Evolutionary conservation across 768 basidiomycete species (phyloP).

Genomic region (Phanerodontia chrysosporium): DNA sequence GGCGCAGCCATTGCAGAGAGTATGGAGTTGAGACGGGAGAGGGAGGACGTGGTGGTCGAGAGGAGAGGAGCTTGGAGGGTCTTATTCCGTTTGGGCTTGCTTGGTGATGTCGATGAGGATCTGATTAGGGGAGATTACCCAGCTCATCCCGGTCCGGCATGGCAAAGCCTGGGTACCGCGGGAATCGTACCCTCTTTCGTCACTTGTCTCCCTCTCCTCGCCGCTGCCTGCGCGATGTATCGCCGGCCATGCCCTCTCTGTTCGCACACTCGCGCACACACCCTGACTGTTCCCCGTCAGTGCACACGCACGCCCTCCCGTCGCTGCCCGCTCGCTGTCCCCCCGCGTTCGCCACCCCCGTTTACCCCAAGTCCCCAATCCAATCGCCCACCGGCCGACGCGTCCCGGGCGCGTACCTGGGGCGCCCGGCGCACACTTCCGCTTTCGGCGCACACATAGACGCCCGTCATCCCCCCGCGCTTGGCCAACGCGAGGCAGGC

Average conservation of each 20-base stretch:
- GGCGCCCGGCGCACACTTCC: neutral
- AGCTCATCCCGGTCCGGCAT: constrained; percentile 18
- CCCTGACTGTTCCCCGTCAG: neutral
- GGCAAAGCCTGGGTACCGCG: constrained; percentile 12
- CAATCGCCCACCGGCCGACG: neutral
- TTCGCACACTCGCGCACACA: neutral
- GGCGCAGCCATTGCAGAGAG: constrained; percentile 39
- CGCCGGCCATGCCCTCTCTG: neutral
- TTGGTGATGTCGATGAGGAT: constrained; percentile 26
- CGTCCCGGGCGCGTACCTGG: constrained; percentile 3
- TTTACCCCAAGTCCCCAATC: neutral
- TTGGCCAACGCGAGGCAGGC: too few species aligned
- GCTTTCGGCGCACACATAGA: neutral
- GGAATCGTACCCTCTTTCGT: constrained; percentile 5
- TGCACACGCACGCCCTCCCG: neutral
- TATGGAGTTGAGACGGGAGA: constrained; percentile 30
- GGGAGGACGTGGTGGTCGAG: constrained; percentile 23
- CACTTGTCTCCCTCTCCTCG: neutral
- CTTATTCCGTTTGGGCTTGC: constrained; percentile 11
- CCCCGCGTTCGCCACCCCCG: neutral
- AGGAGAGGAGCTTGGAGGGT: constrained; percentile 14
- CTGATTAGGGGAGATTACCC: constrained; percentile 16
- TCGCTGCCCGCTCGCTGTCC: neutral
- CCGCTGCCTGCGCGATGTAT: neutral
- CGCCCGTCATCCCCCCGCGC: neutral